Base-by-base conservation (phyloP, 441 rosid genomes). In the Erysimum cheiri region DNA sequence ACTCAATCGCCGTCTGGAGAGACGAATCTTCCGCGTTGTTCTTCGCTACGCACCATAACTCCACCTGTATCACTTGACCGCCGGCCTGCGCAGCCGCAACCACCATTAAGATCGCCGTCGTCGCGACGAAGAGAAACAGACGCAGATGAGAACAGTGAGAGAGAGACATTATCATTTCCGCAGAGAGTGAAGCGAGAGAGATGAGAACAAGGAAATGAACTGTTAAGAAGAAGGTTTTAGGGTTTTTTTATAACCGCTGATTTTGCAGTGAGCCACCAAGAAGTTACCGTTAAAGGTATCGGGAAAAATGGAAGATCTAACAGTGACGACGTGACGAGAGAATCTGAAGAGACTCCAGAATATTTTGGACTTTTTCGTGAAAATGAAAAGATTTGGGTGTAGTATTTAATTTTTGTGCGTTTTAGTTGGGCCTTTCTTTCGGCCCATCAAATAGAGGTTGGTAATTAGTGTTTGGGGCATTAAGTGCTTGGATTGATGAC, bases 21-120 rank as follows among this genome's bases (percentile, higher is more conserved):
- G 90, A 76, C 13, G 89, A 79, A 69, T 94, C 98, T n/a, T 85
- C 92, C 10, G 99, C 98, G 85, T 94, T 88, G 84, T 94, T 94
- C 92, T 90, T 94, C 6, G 99, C 97, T 19, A 92, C 98, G 72
- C 99, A 94, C 96, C 97, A 94, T 3, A 94, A 83, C 76, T 87
- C 90, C 84, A 78, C 71, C 33, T 72, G 80, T 14, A 64, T 71
- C 13, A 68, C 83, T 67, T 28, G 61, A 2, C 68, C 76, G 12
- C 70, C 68, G 14, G 52, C 15, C 39, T 78, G 82, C 8, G 63
- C 57, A 28, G 56, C 17, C 22, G 73, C 15, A 46, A 68, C 57
- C 17, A 15, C 47, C 50, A 46, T 67, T 35, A 67, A 17, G 35
- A 54, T 1, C 11, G 69, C 15, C 44, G 59, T 57, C 49, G 75